Base-by-base conservation (phyloP, 2,329 filamentous ascomycete genomes). In the Botrytis sinoallii region DNA sequence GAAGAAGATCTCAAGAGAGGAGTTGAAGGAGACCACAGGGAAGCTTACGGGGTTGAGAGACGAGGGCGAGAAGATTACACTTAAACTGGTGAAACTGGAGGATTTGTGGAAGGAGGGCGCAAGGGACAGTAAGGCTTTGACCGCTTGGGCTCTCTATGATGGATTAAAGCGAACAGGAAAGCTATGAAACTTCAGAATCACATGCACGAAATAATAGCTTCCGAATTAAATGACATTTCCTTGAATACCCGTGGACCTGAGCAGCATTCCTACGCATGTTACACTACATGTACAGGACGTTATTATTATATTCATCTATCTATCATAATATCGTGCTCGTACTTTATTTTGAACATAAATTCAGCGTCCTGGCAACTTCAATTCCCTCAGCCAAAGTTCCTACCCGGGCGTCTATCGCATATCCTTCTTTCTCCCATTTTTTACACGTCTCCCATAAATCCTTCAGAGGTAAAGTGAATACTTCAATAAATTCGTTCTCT, bases 1-100 rank as follows among this genome's bases (percentile, higher is more conserved):
- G 82, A 84, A 85, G 66, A 82, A 84, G 38, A 83, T 91, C 6
- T 83, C 85, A 10, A 83, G 88, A 46, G 80, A 78, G 0, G 84
- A 86, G 79, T 80, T 91, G 70, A 79, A 82, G 22, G 85, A 88
- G 72, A 90, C 87, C 88, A 85, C 83, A 48, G 89, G 88, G 2
- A 85, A 85, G 70, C 79, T 90, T 69, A 90, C 88, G 35, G 89
- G 89, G 0, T 77, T 90, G 77, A 83, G 88, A 69, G 85, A 86
- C 9, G 79, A 89, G 14, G 88, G 88, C 2, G 89, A 91, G 82
- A 89, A 85, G 82, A 91, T 91, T 75, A 89, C 88, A 18, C 81
- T 91, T 73, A 89, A 88, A 81, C 79, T 91, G 42, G 86, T 91
- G 20, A 85, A 82, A 63, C 83, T 90, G 83, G 82, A 83, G 76